Base-by-base conservation (phyloP, 352 stramenopile genomes). In the Phytopythium ostracodes region DNA sequence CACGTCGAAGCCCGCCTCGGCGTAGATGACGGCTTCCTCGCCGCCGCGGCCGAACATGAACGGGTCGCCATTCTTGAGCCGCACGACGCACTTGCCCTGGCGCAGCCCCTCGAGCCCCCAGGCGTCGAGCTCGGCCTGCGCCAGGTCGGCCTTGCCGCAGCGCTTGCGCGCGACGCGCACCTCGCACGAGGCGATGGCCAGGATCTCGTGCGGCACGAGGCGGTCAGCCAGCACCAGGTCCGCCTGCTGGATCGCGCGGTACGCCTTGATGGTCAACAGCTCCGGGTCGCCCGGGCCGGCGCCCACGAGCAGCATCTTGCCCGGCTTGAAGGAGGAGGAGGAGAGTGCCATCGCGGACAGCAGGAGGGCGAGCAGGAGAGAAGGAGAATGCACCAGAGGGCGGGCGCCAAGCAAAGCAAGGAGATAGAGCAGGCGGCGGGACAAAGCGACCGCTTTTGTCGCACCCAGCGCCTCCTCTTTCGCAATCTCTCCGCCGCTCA, bases 41-140 rank as follows among this genome's bases (percentile, higher is more conserved):
- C 92, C 96, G 7, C 96, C 96, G 57, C 96, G 72, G 27, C 96
- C 96, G 72, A 98, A 99, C 54, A 99, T 89, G 80, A 99, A 99
- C 44, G 96, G 96, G 68, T 99, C 96, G 52, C 96, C 96, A 77
- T 98, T 98, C 79, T 99, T 99, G 43, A 99, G 77, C 15, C 96
- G 88, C 59, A 99, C 90, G 15, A 99, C 96, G 66, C 91, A 81
- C 68, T 96, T 95, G 55, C 94, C 93, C 36, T 89, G 70, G 22
- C 67, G 68, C 25, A 98, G 70, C 7, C 73, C 94, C 50, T 98
- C 82, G 17, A 93, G 70, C 7, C 88, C 87, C 96, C 96, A 99
- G 40, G 87, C 86, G 70, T 98, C 97, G 58, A 99, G 94, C 69
- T 98, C 89, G 2, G 89, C 78, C 68, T 98, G 91, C 29, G 95